These are phyloP conservation scores for Backusella parvicylindrica DNA, from an alignment of 192 early-diverging fungal genomes.

Conservation along the genomic window DNA sequence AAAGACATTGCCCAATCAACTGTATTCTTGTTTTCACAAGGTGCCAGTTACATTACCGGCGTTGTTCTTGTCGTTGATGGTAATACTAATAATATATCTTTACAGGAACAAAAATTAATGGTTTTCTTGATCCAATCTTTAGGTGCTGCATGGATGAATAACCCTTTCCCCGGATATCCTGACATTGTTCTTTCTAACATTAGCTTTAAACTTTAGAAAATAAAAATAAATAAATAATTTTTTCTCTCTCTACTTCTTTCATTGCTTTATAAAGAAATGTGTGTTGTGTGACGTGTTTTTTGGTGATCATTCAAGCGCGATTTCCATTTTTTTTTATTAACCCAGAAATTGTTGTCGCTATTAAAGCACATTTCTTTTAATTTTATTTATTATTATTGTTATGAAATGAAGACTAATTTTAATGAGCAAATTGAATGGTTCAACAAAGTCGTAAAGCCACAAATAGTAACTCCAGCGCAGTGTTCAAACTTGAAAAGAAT, in stretches of 20 bases:
- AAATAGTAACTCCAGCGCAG: background rate
- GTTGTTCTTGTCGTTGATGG: conserved; percentile 36
- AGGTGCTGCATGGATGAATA: conserved; percentile 11
- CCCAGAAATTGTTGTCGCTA: too few species aligned
- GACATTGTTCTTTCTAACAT: conserved; percentile 2
- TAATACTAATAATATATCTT: background rate
- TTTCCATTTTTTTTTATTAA: background rate
- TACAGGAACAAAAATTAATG: background rate
- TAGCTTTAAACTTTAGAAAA: background rate
- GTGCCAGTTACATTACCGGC: conserved; percentile 58
- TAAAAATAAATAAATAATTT: background rate
- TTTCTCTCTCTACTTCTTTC: background rate
- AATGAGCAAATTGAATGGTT: background rate
- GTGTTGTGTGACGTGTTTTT: background rate
- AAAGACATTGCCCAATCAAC: conserved; percentile 71
- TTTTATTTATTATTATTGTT: too few species aligned
- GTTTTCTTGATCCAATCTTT: background rate
- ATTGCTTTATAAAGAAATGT: background rate
- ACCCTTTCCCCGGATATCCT: background rate
- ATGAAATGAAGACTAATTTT: background rate
- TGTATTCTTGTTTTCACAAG: conserved; percentile 62
- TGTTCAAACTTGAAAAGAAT: background rate
- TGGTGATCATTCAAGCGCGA: background rate
- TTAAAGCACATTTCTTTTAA: too few species aligned
- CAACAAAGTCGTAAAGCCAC: background rate